Percentiles rank a stretch among this genome's conserved stretches.
phyloP scores from a whole-genome alignment of 495 filamentous ascomycete genomes.

The Parachaetomium inaequale region DNA sequence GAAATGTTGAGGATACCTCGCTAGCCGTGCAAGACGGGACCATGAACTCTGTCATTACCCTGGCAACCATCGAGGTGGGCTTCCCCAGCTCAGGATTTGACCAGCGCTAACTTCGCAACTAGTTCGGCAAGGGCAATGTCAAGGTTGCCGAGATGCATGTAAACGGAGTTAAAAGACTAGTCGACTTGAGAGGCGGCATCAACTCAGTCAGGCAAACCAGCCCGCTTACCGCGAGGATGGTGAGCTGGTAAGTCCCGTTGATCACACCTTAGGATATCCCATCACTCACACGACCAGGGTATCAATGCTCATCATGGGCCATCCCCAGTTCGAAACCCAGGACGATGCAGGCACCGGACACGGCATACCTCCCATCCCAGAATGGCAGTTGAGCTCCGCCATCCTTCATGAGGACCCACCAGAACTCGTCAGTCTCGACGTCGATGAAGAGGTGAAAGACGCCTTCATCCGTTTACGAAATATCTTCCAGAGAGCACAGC shows the following conservation, averaged over 20 bases:
- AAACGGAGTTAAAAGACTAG: constrained; percentile 47
- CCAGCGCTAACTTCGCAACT: constrained; percentile 4
- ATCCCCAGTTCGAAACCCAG: constrained; percentile 49
- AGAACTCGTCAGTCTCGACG: constrained; percentile 21
- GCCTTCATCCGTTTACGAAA: constrained; percentile 42
- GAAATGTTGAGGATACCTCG: constrained; percentile 41
- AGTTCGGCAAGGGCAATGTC: constrained; percentile 52
- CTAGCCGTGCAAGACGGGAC: constrained; percentile 52
- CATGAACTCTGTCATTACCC: constrained; percentile 52
- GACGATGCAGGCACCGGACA: constrained; percentile 46
- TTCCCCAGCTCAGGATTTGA: background rate
- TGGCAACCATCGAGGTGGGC: constrained; percentile 50
- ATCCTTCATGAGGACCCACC: constrained; percentile 2
- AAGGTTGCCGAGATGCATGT: constrained; percentile 46
- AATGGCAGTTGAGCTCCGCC: constrained; percentile 40
- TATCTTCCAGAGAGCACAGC: constrained; percentile 34
- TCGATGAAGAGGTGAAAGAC: constrained; percentile 37
- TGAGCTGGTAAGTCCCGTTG: constrained; percentile 42
- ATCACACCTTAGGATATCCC: background rate
- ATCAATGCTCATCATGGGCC: constrained; percentile 47
- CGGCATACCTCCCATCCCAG: constrained; percentile 43
- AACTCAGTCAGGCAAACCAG: constrained; percentile 44
- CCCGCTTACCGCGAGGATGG: constrained; percentile 51
- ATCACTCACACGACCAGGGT: constrained; percentile 35
- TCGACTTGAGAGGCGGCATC: constrained; percentile 48